phyloP scores from a whole-genome alignment of 306 rosid species.

The Bauhinia variegata region DNA sequence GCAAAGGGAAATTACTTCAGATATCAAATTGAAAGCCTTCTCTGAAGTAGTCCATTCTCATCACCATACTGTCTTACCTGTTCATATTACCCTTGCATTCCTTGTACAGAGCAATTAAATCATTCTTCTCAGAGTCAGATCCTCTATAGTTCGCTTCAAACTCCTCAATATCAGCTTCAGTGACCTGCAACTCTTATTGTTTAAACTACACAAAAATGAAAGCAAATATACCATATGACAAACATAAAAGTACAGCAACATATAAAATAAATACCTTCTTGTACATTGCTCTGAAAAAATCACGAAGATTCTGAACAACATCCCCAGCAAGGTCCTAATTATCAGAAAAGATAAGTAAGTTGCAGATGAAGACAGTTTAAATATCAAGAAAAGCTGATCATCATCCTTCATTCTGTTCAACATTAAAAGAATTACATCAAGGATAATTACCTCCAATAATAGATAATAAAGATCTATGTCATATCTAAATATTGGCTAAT shows the following conservation, averaged over 20 bases:
- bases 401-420: slow-evolving; percentile 20
- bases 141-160: slow-evolving; percentile 88
- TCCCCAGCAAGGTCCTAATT: slow-evolving; percentile 86
- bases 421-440: not conserved
- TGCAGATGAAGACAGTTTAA: slow-evolving; percentile 5
- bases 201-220: slow-evolving; percentile 1
- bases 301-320: slow-evolving; percentile 60
- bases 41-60: not conserved
- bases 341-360: slow-evolving; percentile 29
- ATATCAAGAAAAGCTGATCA: slow-evolving; percentile 23
- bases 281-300: slow-evolving; percentile 64
- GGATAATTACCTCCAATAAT: not conserved
- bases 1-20: slow-evolving; percentile 30
- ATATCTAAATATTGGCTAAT: not conserved
- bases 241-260: slow-evolving; percentile 14
- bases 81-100: slow-evolving; percentile 82
- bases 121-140: slow-evolving; percentile 82
- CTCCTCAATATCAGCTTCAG: slow-evolving; percentile 84
- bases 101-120: slow-evolving; percentile 67
- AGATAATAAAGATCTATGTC: not conserved
- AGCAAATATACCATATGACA: not conserved
- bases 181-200: slow-evolving; percentile 54
- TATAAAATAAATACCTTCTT: slow-evolving; percentile 58
- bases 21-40: slow-evolving; percentile 34
- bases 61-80: slow-evolving; percentile 47